Percentiles rank a stretch among this genome's conserved stretches.
Conservation (phyloP, 2,329 filamentous ascomycete genomes). For the Xylariaceae sp. region DNA sequence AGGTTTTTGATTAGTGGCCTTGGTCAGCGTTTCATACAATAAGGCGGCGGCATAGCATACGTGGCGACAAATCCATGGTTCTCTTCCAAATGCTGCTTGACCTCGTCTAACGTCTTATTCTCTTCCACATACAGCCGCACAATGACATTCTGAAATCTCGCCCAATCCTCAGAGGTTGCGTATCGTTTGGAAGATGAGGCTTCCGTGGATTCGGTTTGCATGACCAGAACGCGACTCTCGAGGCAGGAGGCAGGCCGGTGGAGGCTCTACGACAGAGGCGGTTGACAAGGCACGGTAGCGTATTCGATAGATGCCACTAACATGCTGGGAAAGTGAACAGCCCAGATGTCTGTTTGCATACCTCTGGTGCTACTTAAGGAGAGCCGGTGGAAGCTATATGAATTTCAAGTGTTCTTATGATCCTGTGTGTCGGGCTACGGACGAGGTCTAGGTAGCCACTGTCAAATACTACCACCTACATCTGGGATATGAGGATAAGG, state of each 20-base stretch:
- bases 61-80: slow-evolving; percentile 26
- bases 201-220: slow-evolving; percentile 19
- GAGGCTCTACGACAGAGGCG: slow-evolving; percentile 3
- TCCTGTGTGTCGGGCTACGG: slow-evolving; percentile 1
- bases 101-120: slow-evolving; percentile 29
- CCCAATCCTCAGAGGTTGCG: slow-evolving; percentile 25
- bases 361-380: no score
- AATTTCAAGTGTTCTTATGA: slow-evolving; percentile 7
- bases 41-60: slow-evolving; percentile 17
- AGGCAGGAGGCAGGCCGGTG: neutral
- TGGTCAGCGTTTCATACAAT: neutral
- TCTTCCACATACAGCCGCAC: slow-evolving; percentile 27
- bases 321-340: neutral
- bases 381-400: no score
- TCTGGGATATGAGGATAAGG: slow-evolving; percentile 16
- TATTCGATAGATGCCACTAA: neutral
- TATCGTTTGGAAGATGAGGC: slow-evolving; percentile 19
- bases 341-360: no score
- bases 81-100: slow-evolving; percentile 26
- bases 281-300: slow-evolving; percentile 1
- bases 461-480: slow-evolving; percentile 13
- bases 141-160: slow-evolving; percentile 21
- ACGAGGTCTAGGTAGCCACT: slow-evolving; percentile 14
- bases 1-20: slow-evolving; percentile 10
- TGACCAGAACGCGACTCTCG: slow-evolving; percentile 8